A percentile compares a stretch with the other conserved stretches of the same genome.
phyloP scores from a whole-genome alignment of 768 basidiomycete genomes.

The Xerocomellus chrysenteron region DNA sequence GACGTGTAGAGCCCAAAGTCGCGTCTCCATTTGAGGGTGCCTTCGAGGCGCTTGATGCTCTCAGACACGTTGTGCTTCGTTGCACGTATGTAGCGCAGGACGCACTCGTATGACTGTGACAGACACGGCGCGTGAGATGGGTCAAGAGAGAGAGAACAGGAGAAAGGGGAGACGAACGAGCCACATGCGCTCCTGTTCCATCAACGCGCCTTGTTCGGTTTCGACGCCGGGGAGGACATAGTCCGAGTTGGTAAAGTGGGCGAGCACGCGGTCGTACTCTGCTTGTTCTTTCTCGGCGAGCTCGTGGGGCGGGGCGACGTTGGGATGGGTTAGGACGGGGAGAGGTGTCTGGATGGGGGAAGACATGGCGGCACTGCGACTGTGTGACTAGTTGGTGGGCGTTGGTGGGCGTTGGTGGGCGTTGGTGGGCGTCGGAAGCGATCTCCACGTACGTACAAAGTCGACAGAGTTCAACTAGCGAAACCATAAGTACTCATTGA shows the following conservation, averaged over 20 bases:
- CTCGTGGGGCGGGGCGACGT: slow-evolving; percentile 34
- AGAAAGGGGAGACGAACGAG: slow-evolving; percentile 42
- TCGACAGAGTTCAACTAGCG: no score
- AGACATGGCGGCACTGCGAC: slow-evolving; percentile 7
- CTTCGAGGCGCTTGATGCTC: slow-evolving; percentile 66
- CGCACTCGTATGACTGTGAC: slow-evolving; percentile 61
- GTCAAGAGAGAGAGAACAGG: neutral
- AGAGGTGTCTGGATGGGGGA: slow-evolving; percentile 18
- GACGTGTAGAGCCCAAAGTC: slow-evolving; percentile 71
- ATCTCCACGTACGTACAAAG: no score
- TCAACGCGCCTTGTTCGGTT: slow-evolving; percentile 44
- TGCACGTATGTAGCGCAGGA: slow-evolving; percentile 76
- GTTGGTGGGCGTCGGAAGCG: no score
- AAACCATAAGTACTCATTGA: no score
- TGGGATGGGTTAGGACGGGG: slow-evolving; percentile 24
- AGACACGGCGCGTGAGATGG: neutral
- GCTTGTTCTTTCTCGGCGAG: slow-evolving; percentile 46
- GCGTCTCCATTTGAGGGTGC: slow-evolving; percentile 75
- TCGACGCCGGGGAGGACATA: slow-evolving; percentile 52
- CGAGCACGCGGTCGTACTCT: slow-evolving; percentile 53
- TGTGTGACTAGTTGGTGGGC: no score
- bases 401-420: no score
- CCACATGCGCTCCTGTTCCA: slow-evolving; percentile 76
- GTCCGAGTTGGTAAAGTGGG: slow-evolving; percentile 53
- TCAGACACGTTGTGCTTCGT: slow-evolving; percentile 65